These are phyloP conservation scores for Hypoxylon sp. DNA, from an alignment of 2,329 filamentous ascomycete genomes.

Conservation along the genomic window DNA sequence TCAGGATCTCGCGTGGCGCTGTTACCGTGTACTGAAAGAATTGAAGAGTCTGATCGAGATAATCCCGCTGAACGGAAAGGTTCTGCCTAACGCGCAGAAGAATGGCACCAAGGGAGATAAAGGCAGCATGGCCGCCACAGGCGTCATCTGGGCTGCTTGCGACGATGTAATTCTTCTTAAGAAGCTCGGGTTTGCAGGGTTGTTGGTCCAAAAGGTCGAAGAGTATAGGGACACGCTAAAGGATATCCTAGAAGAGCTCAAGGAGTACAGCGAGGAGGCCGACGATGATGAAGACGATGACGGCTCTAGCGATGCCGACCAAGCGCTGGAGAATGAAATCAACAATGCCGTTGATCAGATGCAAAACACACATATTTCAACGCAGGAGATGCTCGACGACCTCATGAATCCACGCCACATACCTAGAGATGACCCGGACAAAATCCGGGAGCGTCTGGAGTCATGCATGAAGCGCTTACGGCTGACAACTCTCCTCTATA, in stretches of 20 bases:
- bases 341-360: constrained; percentile 59
- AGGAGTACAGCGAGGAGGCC: constrained; percentile 86
- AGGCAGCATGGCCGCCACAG: constrained; percentile 76
- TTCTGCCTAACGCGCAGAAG: constrained; percentile 64
- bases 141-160: constrained; percentile 86
- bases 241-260: constrained; percentile 87
- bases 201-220: constrained; percentile 79
- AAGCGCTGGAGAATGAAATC: constrained; percentile 55
- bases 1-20: constrained; percentile 73
- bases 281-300: constrained; percentile 72
- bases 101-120: constrained; percentile 61
- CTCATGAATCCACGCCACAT: constrained; percentile 77
- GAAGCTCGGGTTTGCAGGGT: constrained; percentile 76
- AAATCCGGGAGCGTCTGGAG: constrained; percentile 76
- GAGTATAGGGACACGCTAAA: constrained; percentile 81
- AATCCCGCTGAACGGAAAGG: constrained; percentile 72
- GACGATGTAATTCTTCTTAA: constrained; percentile 78
- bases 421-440: constrained; percentile 74
- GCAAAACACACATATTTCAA: constrained; percentile 55
- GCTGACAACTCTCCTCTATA: constrained; percentile 77
- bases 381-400: constrained; percentile 75
- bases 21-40: constrained; percentile 73
- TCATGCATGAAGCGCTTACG: constrained; percentile 75
- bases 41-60: constrained; percentile 72
- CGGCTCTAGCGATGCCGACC: constrained; percentile 58